phyloP scores from a whole-genome alignment of 768 basidiomycete species.

The Collybia nuda region DNA sequence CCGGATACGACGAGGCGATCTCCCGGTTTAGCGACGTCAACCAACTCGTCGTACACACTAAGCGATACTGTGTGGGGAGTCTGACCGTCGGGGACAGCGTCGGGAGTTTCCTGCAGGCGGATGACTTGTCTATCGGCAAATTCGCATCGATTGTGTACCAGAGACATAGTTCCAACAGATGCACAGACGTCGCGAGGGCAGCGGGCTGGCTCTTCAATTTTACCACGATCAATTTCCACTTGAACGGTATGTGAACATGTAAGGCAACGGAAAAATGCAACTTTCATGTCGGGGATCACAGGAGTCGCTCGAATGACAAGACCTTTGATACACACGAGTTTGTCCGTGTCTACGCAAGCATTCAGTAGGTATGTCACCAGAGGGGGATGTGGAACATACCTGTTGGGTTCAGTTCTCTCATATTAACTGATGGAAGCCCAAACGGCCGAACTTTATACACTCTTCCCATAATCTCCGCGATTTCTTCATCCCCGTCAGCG shows the following conservation, averaged over 20 bases:
- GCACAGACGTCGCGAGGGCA: conserved; percentile 95
- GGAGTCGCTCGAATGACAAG: conserved; percentile 97
- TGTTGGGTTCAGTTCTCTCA: conserved; percentile 92
- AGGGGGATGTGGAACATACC: conserved; percentile 46
- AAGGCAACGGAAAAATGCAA: conserved; percentile 96
- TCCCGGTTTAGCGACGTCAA: conserved; percentile 95
- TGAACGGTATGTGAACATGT: conserved; percentile 97
- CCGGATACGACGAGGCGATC: conserved; percentile 90
- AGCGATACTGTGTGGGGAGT: conserved; percentile 97
- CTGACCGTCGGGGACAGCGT: conserved; percentile 96
- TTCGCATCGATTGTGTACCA: conserved; percentile 96
- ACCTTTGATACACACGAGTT: conserved; percentile 93
- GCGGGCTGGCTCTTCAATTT: conserved; percentile 88
- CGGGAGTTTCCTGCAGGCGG: conserved; percentile 94
- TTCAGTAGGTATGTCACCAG: neutral
- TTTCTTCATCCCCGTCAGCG: conserved; percentile 76
- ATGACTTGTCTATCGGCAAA: conserved; percentile 97
- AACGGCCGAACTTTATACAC: conserved; percentile 95
- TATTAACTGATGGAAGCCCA: conserved; percentile 81
- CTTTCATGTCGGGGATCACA: conserved; percentile 99
- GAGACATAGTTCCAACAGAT: conserved; percentile 84
- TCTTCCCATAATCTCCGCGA: conserved; percentile 82
- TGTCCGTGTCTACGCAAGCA: conserved; percentile 82
- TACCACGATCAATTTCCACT: conserved; percentile 96
- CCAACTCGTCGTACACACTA: conserved; percentile 98